Base-by-base conservation (phyloP, 352 stramenopile genomes). In the Phytophthora pistaciae region DNA sequence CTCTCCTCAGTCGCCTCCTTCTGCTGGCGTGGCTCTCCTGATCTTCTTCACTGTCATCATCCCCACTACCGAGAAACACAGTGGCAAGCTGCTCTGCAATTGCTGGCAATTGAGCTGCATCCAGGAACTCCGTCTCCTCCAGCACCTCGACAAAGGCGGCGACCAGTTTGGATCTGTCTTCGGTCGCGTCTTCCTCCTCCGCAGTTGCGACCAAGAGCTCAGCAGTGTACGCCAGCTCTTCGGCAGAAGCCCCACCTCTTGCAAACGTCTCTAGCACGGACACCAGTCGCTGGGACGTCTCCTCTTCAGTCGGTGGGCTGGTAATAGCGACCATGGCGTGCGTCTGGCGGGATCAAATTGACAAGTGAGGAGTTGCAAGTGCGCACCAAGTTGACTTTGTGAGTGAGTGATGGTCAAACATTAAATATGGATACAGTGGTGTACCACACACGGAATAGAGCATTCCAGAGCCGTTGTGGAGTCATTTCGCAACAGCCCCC, bases 171-270 rank as follows among this genome's bases (percentile, higher is more conserved):
- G 38, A 1, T 31, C 65, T 54, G 38, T 82, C 64, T 1, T 56
- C 53, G 56, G 23, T 49, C 13, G 42, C 8, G 9, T 31, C 53
- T 21, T 77, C 71, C 16, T 92, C 85, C 23, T 88, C 76, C 8
- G 54, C 67, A 54, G 67, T 79, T 18, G 80, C 86, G 3, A 91
- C 60, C 53, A 95, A 52, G 27, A 94, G 70, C 77, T 91, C 87
- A 0, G 74, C 80, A 36, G 90, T 81, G 63, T 87, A 96, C 56
- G 91, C 85, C 16, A 93, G 48, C 68, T 92, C 82, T 29, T 85
- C 83, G 1, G 49, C 10, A 27, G 56, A 42, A 56, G 71, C 63
- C 3, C 59, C 49, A 8, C 61, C 64, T 38, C 57, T 31, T 27
- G 67, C 50, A 59, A 77, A 77, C 0, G 50, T 64, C 48, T 66